Evolutionary conservation across 169 alveolate genomes (phyloP).

Genomic region (Condylostoma magnum): DNA sequence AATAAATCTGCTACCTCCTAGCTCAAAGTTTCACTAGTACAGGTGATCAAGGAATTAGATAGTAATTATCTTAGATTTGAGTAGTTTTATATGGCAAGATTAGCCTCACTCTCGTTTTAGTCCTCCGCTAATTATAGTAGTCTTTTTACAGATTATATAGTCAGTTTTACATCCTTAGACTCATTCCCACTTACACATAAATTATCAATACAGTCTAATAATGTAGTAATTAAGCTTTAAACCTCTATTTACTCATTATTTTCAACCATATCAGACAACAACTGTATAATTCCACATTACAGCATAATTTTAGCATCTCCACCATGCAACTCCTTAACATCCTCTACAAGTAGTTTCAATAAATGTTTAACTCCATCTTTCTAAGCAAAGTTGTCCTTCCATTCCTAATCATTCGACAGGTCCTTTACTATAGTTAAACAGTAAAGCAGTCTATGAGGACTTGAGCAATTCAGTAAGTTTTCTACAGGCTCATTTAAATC

Average conservation of each 20-base stretch:
- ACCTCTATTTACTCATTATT: too few species aligned
- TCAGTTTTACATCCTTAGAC: too few species aligned
- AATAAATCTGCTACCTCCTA: not conserved
- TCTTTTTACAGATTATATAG: too few species aligned
- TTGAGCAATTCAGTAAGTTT: not conserved
- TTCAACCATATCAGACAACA: too few species aligned
- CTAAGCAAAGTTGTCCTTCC: not conserved
- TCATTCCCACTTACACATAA: too few species aligned
- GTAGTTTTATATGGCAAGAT: not conserved
- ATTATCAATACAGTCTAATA: too few species aligned
- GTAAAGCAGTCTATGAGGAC: conserved; percentile 10
- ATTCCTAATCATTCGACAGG: not conserved
- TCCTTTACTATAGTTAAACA: not conserved
- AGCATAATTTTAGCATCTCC: too few species aligned
- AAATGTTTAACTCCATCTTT: not conserved
- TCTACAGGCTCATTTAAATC: conserved; percentile 3
- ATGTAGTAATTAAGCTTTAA: too few species aligned
- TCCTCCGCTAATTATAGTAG: too few species aligned
- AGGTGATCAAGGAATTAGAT: not conserved
- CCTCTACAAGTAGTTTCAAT: not conserved
- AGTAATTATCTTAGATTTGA: not conserved
- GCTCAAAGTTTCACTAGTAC: not conserved
- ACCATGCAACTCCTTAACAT: too few species aligned
- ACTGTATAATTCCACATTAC: too few species aligned
- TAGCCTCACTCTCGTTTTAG: too few species aligned